These are phyloP conservation scores for Antitrichia curtipendula DNA, from an alignment of 225 moss, liverwort and hornwort species.

Conservation along the genomic window DNA sequence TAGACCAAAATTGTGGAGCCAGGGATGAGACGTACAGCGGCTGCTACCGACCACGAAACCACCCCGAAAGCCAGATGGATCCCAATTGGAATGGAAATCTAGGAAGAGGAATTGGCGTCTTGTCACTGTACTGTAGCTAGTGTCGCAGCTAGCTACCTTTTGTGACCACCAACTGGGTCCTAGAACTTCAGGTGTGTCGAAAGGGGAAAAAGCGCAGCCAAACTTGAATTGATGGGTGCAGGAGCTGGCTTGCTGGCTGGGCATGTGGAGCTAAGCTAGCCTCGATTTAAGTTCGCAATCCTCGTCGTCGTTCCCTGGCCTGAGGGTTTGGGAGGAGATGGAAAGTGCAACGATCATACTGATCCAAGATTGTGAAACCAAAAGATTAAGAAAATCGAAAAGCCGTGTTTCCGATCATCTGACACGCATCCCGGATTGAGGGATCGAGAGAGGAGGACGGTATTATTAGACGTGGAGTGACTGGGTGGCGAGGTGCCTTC, in stretches of 20 bases:
- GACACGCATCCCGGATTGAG: neutral
- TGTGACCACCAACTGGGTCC: neutral
- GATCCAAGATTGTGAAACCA: neutral
- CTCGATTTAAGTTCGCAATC: neutral
- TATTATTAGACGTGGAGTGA: neutral
- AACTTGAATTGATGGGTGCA: neutral
- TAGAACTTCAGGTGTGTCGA: neutral
- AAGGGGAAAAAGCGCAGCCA: neutral
- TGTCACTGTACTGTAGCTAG: neutral
- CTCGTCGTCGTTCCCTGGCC: neutral
- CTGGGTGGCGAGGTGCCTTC: neutral
- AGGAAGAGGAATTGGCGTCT: neutral
- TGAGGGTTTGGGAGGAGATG: neutral
- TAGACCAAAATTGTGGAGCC: neutral
- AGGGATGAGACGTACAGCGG: neutral
- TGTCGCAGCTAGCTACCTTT: neutral
- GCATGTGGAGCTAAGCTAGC: neutral
- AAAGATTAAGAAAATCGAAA: neutral
- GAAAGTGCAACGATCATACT: neutral
- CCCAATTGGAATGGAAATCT: neutral
- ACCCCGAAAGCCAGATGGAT: neutral
- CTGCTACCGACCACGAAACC: constrained; percentile 15
- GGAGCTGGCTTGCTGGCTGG: neutral
- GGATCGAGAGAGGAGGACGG: neutral
- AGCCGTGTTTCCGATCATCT: neutral